Base-by-base conservation (phyloP, 1,284 basidiomycete genomes). In the Ustilago curta region DNA sequence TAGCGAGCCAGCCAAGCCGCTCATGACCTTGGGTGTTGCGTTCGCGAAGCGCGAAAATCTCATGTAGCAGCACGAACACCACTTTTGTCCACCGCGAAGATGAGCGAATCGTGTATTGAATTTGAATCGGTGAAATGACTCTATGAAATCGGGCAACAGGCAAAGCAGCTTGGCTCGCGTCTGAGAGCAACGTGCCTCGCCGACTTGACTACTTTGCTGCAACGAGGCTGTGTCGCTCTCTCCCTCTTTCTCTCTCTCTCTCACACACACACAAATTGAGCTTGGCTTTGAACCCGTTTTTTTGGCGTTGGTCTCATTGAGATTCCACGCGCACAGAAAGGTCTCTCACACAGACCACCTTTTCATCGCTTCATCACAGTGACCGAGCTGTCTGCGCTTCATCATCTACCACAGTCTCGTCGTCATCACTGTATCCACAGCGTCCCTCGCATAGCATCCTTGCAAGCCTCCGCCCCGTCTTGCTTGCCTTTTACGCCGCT, bases 241-340 rank as follows among this genome's bases (percentile, higher is more conserved):
- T 31, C 29, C 29, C 37, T 39, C n/a, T n/a, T n/a, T n/a, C n/a
- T n/a, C n/a, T n/a, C n/a, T n/a, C n/a, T n/a, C n/a, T n/a, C n/a
- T n/a, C n/a, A n/a, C n/a, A n/a, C n/a, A n/a, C n/a, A n/a, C n/a
- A n/a, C n/a, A n/a, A n/a, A n/a, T 19, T 42, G 18, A 25, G 25
- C 42, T 31, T 37, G 18, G 31, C n/a, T 44, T 21, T 43, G 21
- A 43, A 27, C 23, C 16, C 44, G 44, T 18, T 47, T 12, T 47
- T 47, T 47, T 16, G 27, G 47, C 27, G 18, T 29, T 37, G 29
- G 27, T 29, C 44, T 57, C 43, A 16, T 16, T 58, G 56, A 49
- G 18, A 49, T 49, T 58, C 56, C 56, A 58, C 56, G 56, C 56
- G 47, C 56, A 40, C 39, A 25, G 45, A 37, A 43, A 37, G 35